phyloP scores from a whole-genome alignment of 257 asterid species.

The Verbascum thapsus region DNA sequence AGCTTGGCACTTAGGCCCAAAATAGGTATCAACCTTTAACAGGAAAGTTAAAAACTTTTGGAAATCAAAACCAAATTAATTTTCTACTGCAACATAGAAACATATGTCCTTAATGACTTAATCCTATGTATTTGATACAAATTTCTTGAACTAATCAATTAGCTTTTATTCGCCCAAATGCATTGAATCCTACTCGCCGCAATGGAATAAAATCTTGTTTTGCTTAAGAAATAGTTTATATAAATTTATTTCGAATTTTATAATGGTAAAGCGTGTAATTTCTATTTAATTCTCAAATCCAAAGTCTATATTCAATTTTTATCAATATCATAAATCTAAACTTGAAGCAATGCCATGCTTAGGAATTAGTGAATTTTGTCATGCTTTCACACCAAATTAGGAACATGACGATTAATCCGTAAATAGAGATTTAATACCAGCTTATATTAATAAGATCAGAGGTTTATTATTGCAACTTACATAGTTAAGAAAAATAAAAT shows the following conservation, averaged over 20 bases:
- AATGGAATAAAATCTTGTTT: conserved; percentile 29
- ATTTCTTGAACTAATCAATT: conserved; percentile 18
- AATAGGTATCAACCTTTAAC: no score
- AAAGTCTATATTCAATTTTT: neutral
- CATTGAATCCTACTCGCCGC: conserved; percentile 37
- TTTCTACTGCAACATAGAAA: neutral
- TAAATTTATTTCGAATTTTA: conserved; percentile 9
- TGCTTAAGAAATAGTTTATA: conserved; percentile 26
- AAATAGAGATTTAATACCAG: no score
- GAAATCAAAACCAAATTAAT: conserved; percentile 6
- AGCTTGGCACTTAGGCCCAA: no score
- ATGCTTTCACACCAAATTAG: no score
- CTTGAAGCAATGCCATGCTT: conserved; percentile 35
- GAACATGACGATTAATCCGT: no score
- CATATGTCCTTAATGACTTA: no score
- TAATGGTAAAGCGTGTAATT: conserved; percentile 33
- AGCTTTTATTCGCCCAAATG: neutral
- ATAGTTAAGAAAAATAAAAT: no score
- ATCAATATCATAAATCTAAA: neutral
- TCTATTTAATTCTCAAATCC: conserved; percentile 16
- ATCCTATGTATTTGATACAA: no score
- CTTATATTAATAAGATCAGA: no score
- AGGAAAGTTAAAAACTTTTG: no score
- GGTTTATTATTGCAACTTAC: no score
- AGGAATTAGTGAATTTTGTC: no score